Evolutionary conservation across 2,329 filamentous ascomycete genomes (phyloP), one percentile per base, ranked within the genome.

Genomic region (Huntiella savannae): DNA sequence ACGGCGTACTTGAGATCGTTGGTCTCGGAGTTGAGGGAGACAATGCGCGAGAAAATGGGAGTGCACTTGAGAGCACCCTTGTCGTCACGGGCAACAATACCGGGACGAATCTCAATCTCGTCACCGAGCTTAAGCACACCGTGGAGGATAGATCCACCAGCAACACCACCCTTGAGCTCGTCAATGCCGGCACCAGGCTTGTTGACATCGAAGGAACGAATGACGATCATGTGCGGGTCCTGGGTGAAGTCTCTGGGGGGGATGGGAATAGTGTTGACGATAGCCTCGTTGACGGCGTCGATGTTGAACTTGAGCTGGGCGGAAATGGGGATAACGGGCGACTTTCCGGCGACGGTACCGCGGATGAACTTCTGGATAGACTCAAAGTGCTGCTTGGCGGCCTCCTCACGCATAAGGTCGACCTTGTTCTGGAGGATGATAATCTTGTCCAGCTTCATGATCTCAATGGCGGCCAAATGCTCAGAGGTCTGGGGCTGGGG

Each of bases 351-450:
- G 50, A 95, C 88, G 33, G 91, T 98, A 59, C 91, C 91, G 60
- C 91, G 79, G 59, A 98, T 95, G 66, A 98, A 98, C 66, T 96
- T 96, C 58, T 92, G 73, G 55, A 98, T 98, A 1, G 87, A 95
- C 64, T 94, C 80, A 70, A 94, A 91, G 65, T 98, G 91, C 59
- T 88, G 77, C 59, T 85, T 75, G 42, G 92, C 91, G 52, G 82
- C 84, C 61, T 96, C 88, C 71, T 95, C 84, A 57, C 86, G 77
- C 86, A 98, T 96, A 56, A 98, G 67, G 62, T 98, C 91, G 58
- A 98, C 91, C 75, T 98, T 98, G 71, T 98, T 98, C 67, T 98
- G 91, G 50, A 98, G 76, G 59, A 98, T 96, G 62, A 98, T 94
- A 65, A 98, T 95, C 69, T 98, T 92, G 64, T 93, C 86, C 53